A percentile compares a stretch with the other conserved stretches of the same genome.
phyloP scores from a whole-genome alignment of 768 basidiomycete genomes.

The Boletus pseudopeckii region DNA sequence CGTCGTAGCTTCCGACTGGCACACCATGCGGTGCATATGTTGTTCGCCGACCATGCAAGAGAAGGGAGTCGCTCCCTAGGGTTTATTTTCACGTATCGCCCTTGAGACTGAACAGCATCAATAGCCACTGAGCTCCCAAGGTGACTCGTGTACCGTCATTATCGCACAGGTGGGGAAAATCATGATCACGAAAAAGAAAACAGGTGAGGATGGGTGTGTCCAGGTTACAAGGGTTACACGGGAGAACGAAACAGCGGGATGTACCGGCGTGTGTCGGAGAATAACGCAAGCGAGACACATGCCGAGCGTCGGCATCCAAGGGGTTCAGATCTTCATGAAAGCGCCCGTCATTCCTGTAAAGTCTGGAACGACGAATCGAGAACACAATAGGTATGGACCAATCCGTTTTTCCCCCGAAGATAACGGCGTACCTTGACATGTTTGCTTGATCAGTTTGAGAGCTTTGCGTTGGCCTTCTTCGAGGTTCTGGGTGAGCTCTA shows the following conservation, averaged over 20 bases:
- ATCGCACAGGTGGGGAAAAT: not conserved
- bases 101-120: not conserved
- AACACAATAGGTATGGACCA: not conserved
- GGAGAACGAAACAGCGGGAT: not conserved
- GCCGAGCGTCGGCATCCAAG: not conserved
- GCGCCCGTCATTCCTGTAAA: constrained; percentile 16
- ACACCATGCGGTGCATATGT: not conserved
- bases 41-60: not conserved
- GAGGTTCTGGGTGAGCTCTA: constrained; percentile 18
- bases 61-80: not conserved
- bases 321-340: constrained; percentile 19
- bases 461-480: constrained; percentile 26
- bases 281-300: not conserved
- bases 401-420: not conserved
- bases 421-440: constrained; percentile 19
- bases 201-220: not conserved
- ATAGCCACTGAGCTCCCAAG: not conserved
- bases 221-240: not conserved
- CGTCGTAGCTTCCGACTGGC: not conserved
- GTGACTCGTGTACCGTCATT: not conserved
- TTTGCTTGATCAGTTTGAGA: constrained; percentile 17
- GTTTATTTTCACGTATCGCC: not conserved
- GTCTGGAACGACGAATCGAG: constrained; percentile 5
- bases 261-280: not conserved
- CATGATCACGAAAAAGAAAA: not conserved